phyloP scores from a whole-genome alignment of 225 moss, liverwort and hornwort genomes.

The Physcomitrium patens region DNA sequence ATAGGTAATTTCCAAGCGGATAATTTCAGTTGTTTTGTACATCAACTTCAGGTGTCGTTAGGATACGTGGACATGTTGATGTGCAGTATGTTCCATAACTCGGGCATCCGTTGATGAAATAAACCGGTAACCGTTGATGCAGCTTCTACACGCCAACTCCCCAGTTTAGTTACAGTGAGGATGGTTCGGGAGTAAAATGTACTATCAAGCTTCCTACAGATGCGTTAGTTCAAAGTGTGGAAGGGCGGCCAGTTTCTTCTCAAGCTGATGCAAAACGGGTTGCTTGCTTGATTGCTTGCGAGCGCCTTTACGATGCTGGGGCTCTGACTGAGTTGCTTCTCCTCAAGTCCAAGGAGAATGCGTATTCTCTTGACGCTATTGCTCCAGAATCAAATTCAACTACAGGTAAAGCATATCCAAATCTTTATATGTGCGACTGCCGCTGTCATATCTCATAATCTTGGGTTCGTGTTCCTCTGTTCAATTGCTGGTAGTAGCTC shows the following conservation, averaged over 20 bases:
- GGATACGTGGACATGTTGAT: neutral
- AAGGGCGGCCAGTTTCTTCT: constrained; percentile 55
- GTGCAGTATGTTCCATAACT: neutral
- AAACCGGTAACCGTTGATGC: constrained; percentile 34
- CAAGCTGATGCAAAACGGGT: constrained; percentile 64
- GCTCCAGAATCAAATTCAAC: constrained; percentile 21
- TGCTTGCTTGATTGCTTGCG: constrained; percentile 85
- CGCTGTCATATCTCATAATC: neutral
- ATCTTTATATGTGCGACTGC: neutral
- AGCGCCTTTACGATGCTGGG: constrained; percentile 73
- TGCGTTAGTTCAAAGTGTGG: constrained; percentile 58
- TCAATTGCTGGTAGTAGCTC: constrained; percentile 19
- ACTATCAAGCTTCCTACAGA: constrained; percentile 69
- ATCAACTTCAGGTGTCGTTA: constrained; percentile 3
- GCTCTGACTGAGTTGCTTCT: constrained; percentile 83
- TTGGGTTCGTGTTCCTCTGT: constrained; percentile 21
- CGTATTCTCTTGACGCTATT: constrained; percentile 32
- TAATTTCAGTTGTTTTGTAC: neutral
- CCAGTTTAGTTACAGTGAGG: constrained; percentile 42
- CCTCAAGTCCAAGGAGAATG: constrained; percentile 56
- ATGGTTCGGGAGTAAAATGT: constrained; percentile 64
- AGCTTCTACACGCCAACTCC: constrained; percentile 57
- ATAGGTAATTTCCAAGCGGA: constrained; percentile 51
- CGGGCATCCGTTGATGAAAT: neutral
- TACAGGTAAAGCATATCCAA: constrained; percentile 36